Evolutionary conservation across 495 filamentous ascomycete species (phyloP).

Genomic region (Hypomontagnella submonticulosa): DNA sequence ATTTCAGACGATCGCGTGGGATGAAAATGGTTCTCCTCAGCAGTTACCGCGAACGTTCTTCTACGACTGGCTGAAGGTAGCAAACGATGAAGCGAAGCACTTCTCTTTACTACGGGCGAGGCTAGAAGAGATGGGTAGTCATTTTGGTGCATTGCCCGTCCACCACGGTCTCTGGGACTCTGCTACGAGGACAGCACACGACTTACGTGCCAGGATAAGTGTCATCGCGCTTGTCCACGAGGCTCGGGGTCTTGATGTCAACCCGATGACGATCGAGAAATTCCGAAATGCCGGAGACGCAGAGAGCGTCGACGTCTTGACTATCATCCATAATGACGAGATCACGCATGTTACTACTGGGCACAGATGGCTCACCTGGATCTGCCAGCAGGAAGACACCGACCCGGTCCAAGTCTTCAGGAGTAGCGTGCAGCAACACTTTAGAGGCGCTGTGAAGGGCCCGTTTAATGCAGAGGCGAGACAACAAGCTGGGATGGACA

Average conservation of each 20-base stretch:
- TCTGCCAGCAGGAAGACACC: constrained; percentile 61
- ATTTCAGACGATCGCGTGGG: constrained; percentile 50
- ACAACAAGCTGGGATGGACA: constrained; percentile 61
- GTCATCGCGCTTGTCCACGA: constrained; percentile 66
- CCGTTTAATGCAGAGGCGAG: constrained; percentile 64
- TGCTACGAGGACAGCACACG: constrained; percentile 58
- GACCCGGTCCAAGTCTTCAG: constrained; percentile 65
- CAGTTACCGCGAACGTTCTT: constrained; percentile 62
- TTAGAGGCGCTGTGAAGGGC: constrained; percentile 57
- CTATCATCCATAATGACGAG: constrained; percentile 65
- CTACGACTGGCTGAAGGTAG: constrained; percentile 66
- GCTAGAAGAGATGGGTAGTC: constrained; percentile 61
- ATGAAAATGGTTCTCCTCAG: constrained; percentile 36
- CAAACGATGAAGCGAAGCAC: constrained; percentile 65
- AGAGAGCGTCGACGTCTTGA: constrained; percentile 59
- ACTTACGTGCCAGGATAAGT: constrained; percentile 63
- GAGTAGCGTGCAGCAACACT: constrained; percentile 60
- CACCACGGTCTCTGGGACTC: constrained; percentile 65
- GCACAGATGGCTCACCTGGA: constrained; percentile 65
- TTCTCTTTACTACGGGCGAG: constrained; percentile 63
- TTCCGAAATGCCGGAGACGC: constrained; percentile 59
- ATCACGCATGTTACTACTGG: constrained; percentile 67
- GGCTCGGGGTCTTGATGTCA: constrained; percentile 64
- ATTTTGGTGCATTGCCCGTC: constrained; percentile 62
- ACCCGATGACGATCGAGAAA: constrained; percentile 65